Evolutionary conservation across 2,329 filamentous ascomycete genomes (phyloP).

Genomic region (Aspergillus sp.): DNA sequence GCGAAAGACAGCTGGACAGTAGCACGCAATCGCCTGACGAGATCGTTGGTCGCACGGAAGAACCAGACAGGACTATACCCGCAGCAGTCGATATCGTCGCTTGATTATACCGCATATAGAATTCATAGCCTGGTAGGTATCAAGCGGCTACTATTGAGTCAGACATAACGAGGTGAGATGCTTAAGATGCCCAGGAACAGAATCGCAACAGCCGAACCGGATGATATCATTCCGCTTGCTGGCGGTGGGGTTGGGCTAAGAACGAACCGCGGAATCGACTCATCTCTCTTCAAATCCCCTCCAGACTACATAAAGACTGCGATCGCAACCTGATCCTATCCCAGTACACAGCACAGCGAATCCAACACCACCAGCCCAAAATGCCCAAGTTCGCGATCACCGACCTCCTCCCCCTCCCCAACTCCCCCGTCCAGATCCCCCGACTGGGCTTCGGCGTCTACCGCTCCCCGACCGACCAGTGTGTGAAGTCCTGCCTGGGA

Average conservation of each 20-base stretch:
- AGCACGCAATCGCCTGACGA: too few relatives aligned
- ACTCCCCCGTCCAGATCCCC: conserved; percentile 48
- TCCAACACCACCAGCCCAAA: background rate
- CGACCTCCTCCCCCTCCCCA: conserved; percentile 42
- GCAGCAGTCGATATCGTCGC: too few relatives aligned
- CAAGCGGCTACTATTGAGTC: too few relatives aligned
- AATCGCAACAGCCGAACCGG: conserved; percentile 2
- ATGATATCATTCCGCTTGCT: conserved; percentile 15
- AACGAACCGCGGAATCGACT: background rate
- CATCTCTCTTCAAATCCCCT: too few relatives aligned
- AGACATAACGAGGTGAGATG: too few relatives aligned
- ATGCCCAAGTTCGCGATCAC: conserved; percentile 37
- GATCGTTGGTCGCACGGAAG: too few relatives aligned
- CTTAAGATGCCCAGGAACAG: background rate
- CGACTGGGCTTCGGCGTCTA: conserved; percentile 65
- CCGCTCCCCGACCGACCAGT: conserved; percentile 46
- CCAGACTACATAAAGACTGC: background rate
- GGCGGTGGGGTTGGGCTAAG: conserved; percentile 6
- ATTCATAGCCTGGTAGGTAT: too few relatives aligned
- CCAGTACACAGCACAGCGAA: background rate
- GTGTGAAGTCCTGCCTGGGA: conserved; percentile 48
- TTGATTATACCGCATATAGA: too few relatives aligned
- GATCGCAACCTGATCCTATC: background rate
- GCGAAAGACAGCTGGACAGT: too few relatives aligned
- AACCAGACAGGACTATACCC: too few relatives aligned